Conservation (phyloP, 2,329 filamentous ascomycete species). For the Fusarium mangiferae region DNA sequence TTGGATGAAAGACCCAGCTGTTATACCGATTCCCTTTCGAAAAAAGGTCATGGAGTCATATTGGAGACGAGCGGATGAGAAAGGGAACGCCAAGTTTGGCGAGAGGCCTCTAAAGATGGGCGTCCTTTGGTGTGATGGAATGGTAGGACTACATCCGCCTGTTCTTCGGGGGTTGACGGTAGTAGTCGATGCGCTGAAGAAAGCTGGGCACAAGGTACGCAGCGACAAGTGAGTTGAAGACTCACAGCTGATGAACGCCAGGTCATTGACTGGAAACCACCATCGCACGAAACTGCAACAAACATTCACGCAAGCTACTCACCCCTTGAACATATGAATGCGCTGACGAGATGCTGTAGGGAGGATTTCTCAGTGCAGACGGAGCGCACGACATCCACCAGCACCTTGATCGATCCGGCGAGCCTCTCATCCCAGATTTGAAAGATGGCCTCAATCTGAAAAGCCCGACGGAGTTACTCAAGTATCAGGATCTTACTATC, state of each 20-base stretch:
- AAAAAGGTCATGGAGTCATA: conserved; percentile 56
- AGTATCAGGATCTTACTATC: conserved; percentile 60
- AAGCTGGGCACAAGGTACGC: conserved; percentile 53
- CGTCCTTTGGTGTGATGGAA: conserved; percentile 62
- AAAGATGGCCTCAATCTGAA: conserved; percentile 44
- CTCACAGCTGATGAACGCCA: conserved; percentile 30
- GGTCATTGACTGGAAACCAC: conserved; percentile 39
- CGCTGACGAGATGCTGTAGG: not conserved
- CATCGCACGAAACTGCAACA: conserved; percentile 16
- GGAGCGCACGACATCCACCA: conserved; percentile 52
- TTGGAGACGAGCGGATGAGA: conserved; percentile 40
- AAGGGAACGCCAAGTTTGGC: not conserved
- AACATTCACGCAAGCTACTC: not conserved
- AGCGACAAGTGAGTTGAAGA: rapidly evolving
- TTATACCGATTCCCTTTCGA: conserved; percentile 74
- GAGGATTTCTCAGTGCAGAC: conserved; percentile 48
- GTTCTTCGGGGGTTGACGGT: conserved; percentile 53
- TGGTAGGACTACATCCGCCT: conserved; percentile 65
- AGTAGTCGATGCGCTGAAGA: conserved; percentile 1
- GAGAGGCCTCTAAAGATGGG: conserved; percentile 61
- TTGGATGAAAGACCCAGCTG: conserved; percentile 74
- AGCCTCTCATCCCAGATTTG: conserved; percentile 59
- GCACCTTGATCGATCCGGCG: conserved; percentile 65
- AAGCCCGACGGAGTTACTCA: conserved; percentile 40
- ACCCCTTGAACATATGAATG: rapidly evolving